Conservation (phyloP, 345 rosid species). For the Eucalyptus regnans region DNA sequence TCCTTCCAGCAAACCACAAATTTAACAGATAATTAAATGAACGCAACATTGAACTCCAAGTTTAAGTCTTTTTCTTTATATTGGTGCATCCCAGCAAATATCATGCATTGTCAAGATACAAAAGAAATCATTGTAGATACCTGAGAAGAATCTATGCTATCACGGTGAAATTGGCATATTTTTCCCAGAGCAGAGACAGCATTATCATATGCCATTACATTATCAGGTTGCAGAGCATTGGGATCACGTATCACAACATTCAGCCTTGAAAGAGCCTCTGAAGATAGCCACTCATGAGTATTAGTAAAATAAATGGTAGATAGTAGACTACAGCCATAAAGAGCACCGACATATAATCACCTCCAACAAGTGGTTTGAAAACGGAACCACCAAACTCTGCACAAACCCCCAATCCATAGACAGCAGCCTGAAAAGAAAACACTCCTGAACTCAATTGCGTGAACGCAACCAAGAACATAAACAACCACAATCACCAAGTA, state of each 20-base stretch:
- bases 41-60: not conserved
- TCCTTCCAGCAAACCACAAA: not conserved
- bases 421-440: constrained; percentile 72
- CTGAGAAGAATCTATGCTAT: constrained; percentile 83
- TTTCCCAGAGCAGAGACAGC: constrained; percentile 99
- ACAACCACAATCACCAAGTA: not conserved
- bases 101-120: not conserved
- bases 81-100: not conserved
- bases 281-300: not conserved
- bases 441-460: not conserved
- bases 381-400: constrained; percentile 93
- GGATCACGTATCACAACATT: constrained; percentile 80
- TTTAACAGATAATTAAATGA: not conserved
- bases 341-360: constrained; percentile 17
- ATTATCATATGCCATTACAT: constrained; percentile 96
- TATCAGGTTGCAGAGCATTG: constrained; percentile 71
- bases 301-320: not conserved
- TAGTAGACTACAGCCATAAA: not conserved
- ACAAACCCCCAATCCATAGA: constrained; percentile 99
- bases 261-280: constrained; percentile 97
- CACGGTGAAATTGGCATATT: constrained; percentile 87
- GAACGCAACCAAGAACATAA: not conserved
- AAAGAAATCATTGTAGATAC: constrained; percentile 11
- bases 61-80: not conserved
- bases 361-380: constrained; percentile 95